Evolutionary conservation across 108 stramenopile species (phyloP), one percentile per base, ranked within the genome.

Genomic region (Cyclotella choctawhatcheeana): DNA sequence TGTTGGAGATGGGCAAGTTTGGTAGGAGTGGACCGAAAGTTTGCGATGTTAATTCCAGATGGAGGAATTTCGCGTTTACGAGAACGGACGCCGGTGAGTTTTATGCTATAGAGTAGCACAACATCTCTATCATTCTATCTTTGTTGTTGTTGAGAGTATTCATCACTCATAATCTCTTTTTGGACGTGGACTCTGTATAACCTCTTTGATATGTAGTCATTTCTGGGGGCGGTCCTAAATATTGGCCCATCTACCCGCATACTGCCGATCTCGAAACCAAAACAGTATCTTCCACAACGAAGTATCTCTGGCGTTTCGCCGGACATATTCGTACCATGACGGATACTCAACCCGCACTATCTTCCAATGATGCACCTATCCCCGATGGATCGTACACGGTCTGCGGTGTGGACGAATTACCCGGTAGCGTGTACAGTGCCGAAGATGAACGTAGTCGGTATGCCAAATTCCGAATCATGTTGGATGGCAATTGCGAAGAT

Each of bases 41-140:
- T 2, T 77, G 76, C n/a, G 62, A 77, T 7, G 61, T 45, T 16
- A 44, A 77, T 29, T 33, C 31, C 21, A 60, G 76, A 3, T 77
- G 76, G 76, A 69, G 76, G 54, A 71, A 53, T 21, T 77, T 77
- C 25, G 69, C 76, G 1, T 77, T 77, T 47, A 72, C 76, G 5
- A 40, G 35, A 16, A 73, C 64, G 45, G 71, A 73, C 37, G 24
- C 8, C 20, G 32, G 55, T 56, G 55, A 56, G 55, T 30, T 27
- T n/a, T n/a, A n/a, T n/a, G n/a, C n/a, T n/a, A n/a, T n/a, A n/a
- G n/a, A n/a, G n/a, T n/a, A n/a, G n/a, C n/a, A n/a, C n/a, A n/a
- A n/a, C n/a, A n/a, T n/a, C n/a, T n/a, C n/a, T n/a, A n/a, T n/a
- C n/a, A n/a, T n/a, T n/a, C n/a, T n/a, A n/a, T n/a, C n/a, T n/a